Percentiles rank a stretch among this genome's conserved stretches.
Evolutionary conservation across 2,329 filamentous ascomycete genomes (phyloP).

Genomic region (Anthostomella pinea): DNA sequence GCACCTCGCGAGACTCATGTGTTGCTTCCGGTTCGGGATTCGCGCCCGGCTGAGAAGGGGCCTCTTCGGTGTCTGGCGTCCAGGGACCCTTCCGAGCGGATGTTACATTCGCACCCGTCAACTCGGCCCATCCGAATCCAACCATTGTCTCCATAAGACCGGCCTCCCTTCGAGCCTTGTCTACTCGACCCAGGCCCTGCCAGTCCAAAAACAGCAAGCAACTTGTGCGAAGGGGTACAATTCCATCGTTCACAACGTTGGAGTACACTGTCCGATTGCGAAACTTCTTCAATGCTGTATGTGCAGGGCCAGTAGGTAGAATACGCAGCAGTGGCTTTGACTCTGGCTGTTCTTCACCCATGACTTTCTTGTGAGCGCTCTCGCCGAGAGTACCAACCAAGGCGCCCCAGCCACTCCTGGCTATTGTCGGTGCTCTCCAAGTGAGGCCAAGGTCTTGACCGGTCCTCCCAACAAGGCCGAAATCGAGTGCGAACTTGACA

Average conservation of each 20-base stretch:
- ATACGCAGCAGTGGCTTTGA: slow-evolving; percentile 88
- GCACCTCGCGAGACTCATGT: slow-evolving; percentile 56
- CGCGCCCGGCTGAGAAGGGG: slow-evolving; percentile 21
- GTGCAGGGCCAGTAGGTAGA: slow-evolving; percentile 85
- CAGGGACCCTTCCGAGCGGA: slow-evolving; percentile 47
- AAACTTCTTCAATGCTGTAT: slow-evolving; percentile 82
- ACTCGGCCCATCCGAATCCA: slow-evolving; percentile 90
- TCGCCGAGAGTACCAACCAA: slow-evolving; percentile 79
- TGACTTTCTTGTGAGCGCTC: slow-evolving; percentile 58
- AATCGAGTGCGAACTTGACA: slow-evolving; percentile 94
- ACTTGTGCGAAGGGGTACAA: slow-evolving; percentile 90
- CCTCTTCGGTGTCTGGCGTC: slow-evolving; percentile 35
- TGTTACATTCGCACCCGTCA: slow-evolving; percentile 68
- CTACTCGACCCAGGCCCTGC: slow-evolving; percentile 88
- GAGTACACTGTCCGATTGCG: slow-evolving; percentile 90
- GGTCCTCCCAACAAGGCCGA: slow-evolving; percentile 92
- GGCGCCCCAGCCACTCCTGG: slow-evolving; percentile 82
- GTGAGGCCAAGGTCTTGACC: slow-evolving; percentile 93
- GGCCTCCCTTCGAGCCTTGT: slow-evolving; percentile 89
- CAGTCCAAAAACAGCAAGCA: slow-evolving; percentile 96
- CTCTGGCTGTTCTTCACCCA: slow-evolving; percentile 65
- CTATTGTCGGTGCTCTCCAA: slow-evolving; percentile 85
- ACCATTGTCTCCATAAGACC: slow-evolving; percentile 90
- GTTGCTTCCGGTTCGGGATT: slow-evolving; percentile 32
- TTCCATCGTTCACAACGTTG: slow-evolving; percentile 96